Conservation (phyloP, 768 basidiomycete species). For the Termitomyces sp. region DNA sequence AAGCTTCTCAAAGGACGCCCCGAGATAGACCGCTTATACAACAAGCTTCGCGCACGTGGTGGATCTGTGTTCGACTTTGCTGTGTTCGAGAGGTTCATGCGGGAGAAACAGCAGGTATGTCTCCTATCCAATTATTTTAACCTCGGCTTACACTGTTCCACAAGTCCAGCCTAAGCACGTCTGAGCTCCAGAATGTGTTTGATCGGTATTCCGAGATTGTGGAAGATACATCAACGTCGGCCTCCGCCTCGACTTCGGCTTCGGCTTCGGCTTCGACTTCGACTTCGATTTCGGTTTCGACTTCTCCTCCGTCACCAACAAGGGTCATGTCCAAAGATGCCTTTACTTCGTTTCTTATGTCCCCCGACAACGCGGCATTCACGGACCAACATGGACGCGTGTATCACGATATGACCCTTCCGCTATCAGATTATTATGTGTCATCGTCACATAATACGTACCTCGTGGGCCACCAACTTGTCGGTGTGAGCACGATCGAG, state of each 20-base stretch:
- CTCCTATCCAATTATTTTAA: not conserved
- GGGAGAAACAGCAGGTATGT: conserved; percentile 43
- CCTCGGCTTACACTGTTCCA: not conserved
- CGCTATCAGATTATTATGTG: conserved; percentile 84
- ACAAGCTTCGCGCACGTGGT: conserved; percentile 33
- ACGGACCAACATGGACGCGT: conserved; percentile 43
- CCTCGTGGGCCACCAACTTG: conserved; percentile 80
- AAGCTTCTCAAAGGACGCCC: conserved; percentile 81
- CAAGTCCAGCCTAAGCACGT: conserved; percentile 37
- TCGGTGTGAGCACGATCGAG: conserved; percentile 90
- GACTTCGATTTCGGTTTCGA: too few relatives aligned
- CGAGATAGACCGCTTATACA: conserved; percentile 72
- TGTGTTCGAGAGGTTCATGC: conserved; percentile 48
- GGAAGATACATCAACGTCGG: conserved; percentile 26
- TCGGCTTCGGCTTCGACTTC: not conserved
- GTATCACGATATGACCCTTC: conserved; percentile 85
- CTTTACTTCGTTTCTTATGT: conserved; percentile 80
- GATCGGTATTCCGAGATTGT: conserved; percentile 32
- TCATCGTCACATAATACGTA: conserved; percentile 93
- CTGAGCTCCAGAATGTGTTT: conserved; percentile 38
- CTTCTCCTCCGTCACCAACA: not conserved
- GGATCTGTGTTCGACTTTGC: conserved; percentile 37
- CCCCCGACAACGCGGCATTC: conserved; percentile 69
- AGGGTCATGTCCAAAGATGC: conserved; percentile 53
- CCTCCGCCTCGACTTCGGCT: conserved; percentile 6